phyloP scores from a whole-genome alignment of 2,329 filamentous ascomycete species.

The Graphilbum sp. region DNA sequence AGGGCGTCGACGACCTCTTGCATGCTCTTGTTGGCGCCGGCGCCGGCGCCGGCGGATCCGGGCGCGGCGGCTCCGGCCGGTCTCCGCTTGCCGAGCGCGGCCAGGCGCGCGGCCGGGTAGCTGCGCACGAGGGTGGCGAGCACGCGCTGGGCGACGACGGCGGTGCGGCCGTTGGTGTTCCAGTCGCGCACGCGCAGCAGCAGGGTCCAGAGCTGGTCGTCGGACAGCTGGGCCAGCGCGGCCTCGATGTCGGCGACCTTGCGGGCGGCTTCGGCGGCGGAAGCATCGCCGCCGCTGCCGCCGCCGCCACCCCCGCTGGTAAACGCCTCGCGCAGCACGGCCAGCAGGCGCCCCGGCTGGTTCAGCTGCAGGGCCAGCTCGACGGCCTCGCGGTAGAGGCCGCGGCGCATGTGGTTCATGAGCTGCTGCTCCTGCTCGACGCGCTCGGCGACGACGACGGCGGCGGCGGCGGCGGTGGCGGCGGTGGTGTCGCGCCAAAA shows the following conservation, averaged over 20 bases:
- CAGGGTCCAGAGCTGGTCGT: conserved; percentile 73
- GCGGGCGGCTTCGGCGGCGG: conserved; percentile 21
- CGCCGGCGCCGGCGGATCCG: conserved; percentile 20
- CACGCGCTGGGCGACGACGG: conserved; percentile 71
- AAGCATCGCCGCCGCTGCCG: conserved; percentile 24
- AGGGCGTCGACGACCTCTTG: conserved; percentile 80
- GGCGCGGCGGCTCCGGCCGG: conserved; percentile 11
- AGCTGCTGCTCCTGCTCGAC: conserved; percentile 87
- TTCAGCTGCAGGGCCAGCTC: conserved; percentile 84
- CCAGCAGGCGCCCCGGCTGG: conserved; percentile 74
- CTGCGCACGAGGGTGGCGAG: conserved; percentile 63
- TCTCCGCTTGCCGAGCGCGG: conserved; percentile 46
- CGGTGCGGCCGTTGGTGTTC: conserved; percentile 89
- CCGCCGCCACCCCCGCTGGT: conserved; percentile 42
- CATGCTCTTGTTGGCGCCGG: conserved; percentile 43
- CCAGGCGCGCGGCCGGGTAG: conserved; percentile 65
- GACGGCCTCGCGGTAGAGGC: conserved; percentile 85
- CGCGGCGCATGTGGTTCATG: conserved; percentile 77
- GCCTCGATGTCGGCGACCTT: conserved; percentile 62
- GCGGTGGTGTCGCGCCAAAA: conserved; percentile 92
- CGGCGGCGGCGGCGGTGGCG: conserved; percentile 58
- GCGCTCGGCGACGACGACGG: conserved; percentile 57
- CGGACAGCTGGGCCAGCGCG: conserved; percentile 60
- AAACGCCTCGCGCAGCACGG: conserved; percentile 68
- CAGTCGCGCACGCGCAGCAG: conserved; percentile 78